Evolutionary conservation across 1,284 basidiomycete genomes (phyloP), one percentile per base, ranked within the genome.

Genomic region (Papiliotrema fonsecae): DNA sequence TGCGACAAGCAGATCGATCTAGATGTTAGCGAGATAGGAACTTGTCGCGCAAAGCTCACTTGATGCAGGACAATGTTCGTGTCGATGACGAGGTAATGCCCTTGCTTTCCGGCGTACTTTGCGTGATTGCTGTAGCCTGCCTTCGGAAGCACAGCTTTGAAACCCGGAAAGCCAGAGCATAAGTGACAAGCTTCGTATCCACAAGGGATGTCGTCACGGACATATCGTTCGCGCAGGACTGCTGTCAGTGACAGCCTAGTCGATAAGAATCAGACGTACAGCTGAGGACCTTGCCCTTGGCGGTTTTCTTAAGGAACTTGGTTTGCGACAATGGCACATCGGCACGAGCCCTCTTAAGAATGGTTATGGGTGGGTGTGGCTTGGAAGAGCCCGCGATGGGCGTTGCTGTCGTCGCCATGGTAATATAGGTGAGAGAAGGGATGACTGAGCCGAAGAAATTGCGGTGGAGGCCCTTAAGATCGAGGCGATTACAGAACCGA

Each of bases 61-160:
- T 97, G 92, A 35, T 90, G 83, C 11, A 99, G 78, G 59, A 97
- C 89, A 6, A 97, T 83, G 72, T 99, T 99, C 22, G 96, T 97
- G 72, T 99, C 96, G 14, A 94, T 86, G 4, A 99, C 76, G 26
- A 97, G 70, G 69, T 86, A 93, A 67, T 97, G 89, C 0, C 87
- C 72, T 21, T 61, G 50, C 19, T 53, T 56, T 18, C 51, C 54
- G 22, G 49, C 53, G 52, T 61, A 68, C 46, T 64, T 64, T 65
- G 63, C 39, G 75, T 77, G 72, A 82, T 75, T 70, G 6, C 70
- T 62, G 44, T 80, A 80, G 6, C 84, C 84, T 2, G 69, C 59
- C 21, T 61, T 62, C 36, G 81, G 83, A 21, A 83, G 77, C 40
- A 65, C 77, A 51, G 69, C 60, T 43, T 62, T 57, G 54, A 60